Evolutionary conservation across 2,329 filamentous ascomycete genomes (phyloP).

Genomic region (Fusarium mangiferae): DNA sequence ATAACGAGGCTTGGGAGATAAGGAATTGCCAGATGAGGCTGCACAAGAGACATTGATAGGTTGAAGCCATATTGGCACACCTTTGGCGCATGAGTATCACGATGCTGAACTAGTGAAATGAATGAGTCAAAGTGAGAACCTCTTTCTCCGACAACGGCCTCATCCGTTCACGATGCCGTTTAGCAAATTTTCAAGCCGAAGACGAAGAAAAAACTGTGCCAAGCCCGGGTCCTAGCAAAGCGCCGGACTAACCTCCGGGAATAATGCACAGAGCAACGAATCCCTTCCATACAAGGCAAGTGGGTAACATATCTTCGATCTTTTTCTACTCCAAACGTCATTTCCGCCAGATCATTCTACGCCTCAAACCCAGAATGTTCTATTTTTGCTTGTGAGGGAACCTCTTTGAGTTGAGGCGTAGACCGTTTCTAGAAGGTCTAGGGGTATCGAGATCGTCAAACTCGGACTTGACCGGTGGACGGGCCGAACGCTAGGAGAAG

Average conservation of each 20-base stretch:
- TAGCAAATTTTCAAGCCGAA: background rate
- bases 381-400: background rate
- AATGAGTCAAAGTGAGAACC: slow-evolving; percentile 11
- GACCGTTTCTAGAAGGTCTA: background rate
- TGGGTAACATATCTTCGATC: slow-evolving; percentile 17
- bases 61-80: background rate
- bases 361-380: background rate
- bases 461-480: slow-evolving; percentile 4
- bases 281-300: slow-evolving; percentile 23
- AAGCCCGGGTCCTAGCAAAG: background rate
- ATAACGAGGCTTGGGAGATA: slow-evolving; percentile 23
- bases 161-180: slow-evolving; percentile 24
- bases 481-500: slow-evolving; percentile 6
- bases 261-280: slow-evolving; percentile 12
- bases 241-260: background rate
- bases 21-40: slow-evolving; percentile 17
- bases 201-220: background rate
- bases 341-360: background rate
- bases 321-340: slow-evolving; percentile 5
- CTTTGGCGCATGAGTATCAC: background rate
- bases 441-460: background rate
- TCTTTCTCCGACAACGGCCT: slow-evolving; percentile 10
- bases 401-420: background rate
- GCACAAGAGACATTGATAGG: background rate
- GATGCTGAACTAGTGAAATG: slow-evolving; percentile 1